A percentile compares a stretch with the other conserved stretches of the same genome.
Conservation (phyloP, 2,329 filamentous ascomycete species). For the Colletotrichum eleusines region DNA sequence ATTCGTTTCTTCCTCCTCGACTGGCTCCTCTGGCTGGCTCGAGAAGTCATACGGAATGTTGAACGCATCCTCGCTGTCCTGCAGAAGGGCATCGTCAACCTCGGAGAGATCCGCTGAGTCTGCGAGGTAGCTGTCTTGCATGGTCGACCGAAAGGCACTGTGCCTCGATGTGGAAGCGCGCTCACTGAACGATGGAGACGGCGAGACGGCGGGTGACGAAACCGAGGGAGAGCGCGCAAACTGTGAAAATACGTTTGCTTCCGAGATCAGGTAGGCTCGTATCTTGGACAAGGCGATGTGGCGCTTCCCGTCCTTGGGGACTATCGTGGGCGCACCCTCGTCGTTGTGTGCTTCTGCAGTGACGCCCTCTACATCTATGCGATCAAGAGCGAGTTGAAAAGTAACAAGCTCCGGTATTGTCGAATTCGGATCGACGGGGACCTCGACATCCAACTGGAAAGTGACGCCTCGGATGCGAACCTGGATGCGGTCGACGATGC, state of each 20-base stretch:
- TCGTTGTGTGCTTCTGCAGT: constrained; percentile 56
- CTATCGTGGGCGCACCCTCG: constrained; percentile 51
- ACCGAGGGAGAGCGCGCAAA: constrained; percentile 64
- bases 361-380: constrained; percentile 75
- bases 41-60: constrained; percentile 67
- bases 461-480: constrained; percentile 74
- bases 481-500: constrained; percentile 78
- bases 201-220: constrained; percentile 66
- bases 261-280: constrained; percentile 74
- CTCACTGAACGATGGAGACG: constrained; percentile 56
- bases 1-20: constrained; percentile 54
- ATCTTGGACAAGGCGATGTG: constrained; percentile 74
- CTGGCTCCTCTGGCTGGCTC: constrained; percentile 50
- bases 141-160: constrained; percentile 41
- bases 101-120: constrained; percentile 51
- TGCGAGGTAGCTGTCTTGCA: constrained; percentile 47
- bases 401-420: constrained; percentile 67
- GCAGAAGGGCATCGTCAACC: constrained; percentile 51
- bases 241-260: constrained; percentile 73
- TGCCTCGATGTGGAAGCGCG: constrained; percentile 45
- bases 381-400: constrained; percentile 73
- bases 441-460: constrained; percentile 73
- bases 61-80: constrained; percentile 68
- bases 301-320: constrained; percentile 73
- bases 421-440: constrained; percentile 63